phyloP scores from a whole-genome alignment of 495 filamentous ascomycete species.

The Stereocaulon alpinum region DNA sequence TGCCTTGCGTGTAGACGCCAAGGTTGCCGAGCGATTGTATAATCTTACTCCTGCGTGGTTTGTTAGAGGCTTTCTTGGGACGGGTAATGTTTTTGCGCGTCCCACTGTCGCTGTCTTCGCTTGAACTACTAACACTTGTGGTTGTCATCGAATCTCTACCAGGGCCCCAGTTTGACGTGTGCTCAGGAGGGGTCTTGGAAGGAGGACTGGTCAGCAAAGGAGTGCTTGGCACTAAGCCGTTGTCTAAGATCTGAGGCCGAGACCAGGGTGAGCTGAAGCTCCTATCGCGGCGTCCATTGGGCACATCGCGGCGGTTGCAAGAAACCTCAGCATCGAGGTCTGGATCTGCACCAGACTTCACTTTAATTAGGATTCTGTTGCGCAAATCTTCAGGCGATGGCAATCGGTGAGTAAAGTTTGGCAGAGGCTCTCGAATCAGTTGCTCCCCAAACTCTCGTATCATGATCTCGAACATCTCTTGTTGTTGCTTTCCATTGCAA shows the following conservation, averaged over 20 bases:
- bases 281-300: constrained; percentile 56
- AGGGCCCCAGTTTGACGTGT: constrained; percentile 31
- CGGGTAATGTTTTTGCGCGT: constrained; percentile 25
- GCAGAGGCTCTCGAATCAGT: constrained; percentile 64
- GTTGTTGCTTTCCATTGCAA: constrained; percentile 73
- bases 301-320: constrained; percentile 30
- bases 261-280: constrained; percentile 70
- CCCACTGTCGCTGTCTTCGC: constrained; percentile 52
- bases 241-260: constrained; percentile 47
- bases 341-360: constrained; percentile 55
- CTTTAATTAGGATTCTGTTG: constrained; percentile 80
- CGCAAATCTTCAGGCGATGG: constrained; percentile 80
- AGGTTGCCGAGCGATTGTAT: constrained; percentile 71
- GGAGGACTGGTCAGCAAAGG: constrained; percentile 49
- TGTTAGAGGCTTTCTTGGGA: constrained; percentile 40
- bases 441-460: constrained; percentile 66
- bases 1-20: constrained; percentile 78
- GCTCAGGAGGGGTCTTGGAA: constrained; percentile 40
- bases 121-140: constrained; percentile 48
- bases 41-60: constrained; percentile 73
- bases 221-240: constrained; percentile 38
- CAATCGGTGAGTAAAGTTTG: constrained; percentile 51
- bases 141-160: constrained; percentile 44
- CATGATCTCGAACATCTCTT: constrained; percentile 85
- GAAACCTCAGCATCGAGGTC: constrained; percentile 30